Conservation (phyloP, 2,329 filamentous ascomycete species). For the Talaromyces atroroseus region DNA sequence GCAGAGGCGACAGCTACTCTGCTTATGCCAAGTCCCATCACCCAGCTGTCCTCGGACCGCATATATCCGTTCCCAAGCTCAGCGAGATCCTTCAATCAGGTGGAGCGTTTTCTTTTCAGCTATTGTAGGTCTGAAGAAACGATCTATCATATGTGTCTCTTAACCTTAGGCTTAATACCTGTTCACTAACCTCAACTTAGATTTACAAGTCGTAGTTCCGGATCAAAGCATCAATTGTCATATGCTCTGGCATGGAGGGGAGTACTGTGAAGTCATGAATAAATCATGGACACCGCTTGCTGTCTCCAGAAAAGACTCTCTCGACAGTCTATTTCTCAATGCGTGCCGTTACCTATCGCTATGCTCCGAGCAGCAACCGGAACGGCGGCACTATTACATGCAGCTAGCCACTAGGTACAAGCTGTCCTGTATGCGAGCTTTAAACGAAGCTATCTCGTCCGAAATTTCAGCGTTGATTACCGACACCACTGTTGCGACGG, state of each 20-base stretch:
- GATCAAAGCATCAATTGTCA: not conserved
- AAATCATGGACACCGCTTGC: not conserved
- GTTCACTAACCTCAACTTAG: not conserved
- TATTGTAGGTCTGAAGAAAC: constrained; percentile 1
- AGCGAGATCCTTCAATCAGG: not conserved
- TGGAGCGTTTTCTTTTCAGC: constrained; percentile 5
- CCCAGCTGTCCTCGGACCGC: not conserved
- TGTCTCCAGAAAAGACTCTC: not conserved
- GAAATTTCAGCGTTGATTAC: not conserved
- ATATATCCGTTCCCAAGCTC: constrained; percentile 3
- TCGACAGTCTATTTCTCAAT: constrained; percentile 2
- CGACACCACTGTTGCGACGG: constrained; percentile 1
- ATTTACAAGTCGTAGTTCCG: constrained; percentile 2
- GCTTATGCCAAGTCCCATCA: not conserved
- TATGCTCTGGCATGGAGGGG: not conserved
- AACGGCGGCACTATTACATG: not conserved
- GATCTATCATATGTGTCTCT: not conserved
- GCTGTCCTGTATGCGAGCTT: not conserved
- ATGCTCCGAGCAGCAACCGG: not conserved
- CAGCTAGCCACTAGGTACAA: constrained; percentile 5
- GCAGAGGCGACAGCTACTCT: not conserved
- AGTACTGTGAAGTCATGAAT: not conserved
- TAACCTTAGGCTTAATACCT: not conserved
- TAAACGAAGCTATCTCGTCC: constrained; percentile 3
- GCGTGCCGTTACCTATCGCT: constrained; percentile 1